Evolutionary conservation across 768 basidiomycete species (phyloP).

Genomic region (Leccinum subgranulosum): DNA sequence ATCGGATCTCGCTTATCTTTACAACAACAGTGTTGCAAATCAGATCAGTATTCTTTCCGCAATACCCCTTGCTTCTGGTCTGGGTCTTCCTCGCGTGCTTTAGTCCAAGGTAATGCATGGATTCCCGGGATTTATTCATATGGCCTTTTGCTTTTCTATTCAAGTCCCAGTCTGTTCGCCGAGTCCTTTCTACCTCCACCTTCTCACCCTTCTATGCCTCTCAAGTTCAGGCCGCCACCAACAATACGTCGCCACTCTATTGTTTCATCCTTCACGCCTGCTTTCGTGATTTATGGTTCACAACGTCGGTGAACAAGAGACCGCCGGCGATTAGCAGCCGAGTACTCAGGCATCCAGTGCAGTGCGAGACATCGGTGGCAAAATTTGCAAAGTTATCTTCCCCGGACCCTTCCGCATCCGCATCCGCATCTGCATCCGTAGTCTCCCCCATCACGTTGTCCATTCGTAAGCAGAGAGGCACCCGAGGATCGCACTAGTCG

Average conservation of each 20-base stretch:
- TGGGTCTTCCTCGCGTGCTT: neutral
- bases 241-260: neutral
- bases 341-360: neutral
- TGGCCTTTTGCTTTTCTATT: neutral
- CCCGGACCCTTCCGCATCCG: constrained; percentile 6
- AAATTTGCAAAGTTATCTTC: neutral
- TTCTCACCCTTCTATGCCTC: neutral
- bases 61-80: neutral
- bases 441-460: neutral
- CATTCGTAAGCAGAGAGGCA: constrained; percentile 8
- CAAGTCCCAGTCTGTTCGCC: neutral
- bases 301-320: neutral
- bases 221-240: neutral
- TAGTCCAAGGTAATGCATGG: neutral
- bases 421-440: constrained; percentile 6
- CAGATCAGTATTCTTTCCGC: neutral
- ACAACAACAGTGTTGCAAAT: constrained; percentile 7
- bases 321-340: neutral
- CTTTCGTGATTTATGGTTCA: neutral
- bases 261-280: neutral
- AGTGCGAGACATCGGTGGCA: neutral
- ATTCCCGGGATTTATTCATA: neutral
- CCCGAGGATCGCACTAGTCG: neutral
- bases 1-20: neutral
- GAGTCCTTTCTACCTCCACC: neutral